phyloP scores from a whole-genome alignment of 1,284 basidiomycete species.

The Apiotrichum akiyoshidainum region DNA sequence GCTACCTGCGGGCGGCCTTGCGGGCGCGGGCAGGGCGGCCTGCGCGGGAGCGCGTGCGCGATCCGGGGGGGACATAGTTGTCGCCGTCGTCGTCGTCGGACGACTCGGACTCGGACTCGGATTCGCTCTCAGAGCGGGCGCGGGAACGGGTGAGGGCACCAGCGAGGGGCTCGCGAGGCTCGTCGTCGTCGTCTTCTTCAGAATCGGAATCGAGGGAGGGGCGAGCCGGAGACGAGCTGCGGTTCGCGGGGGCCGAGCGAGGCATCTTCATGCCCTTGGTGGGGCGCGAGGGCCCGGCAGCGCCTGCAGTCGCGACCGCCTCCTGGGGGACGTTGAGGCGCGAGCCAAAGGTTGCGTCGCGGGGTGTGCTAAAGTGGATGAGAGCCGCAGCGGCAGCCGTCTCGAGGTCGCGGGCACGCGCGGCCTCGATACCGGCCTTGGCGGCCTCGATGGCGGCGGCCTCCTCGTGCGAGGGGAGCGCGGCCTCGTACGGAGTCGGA shows the following conservation, averaged over 20 bases:
- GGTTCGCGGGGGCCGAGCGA: neutral
- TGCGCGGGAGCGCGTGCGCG: too few species aligned
- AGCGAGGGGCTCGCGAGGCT: too few species aligned
- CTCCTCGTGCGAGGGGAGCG: neutral
- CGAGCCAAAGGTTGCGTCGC: neutral
- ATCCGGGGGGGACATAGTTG: too few species aligned
- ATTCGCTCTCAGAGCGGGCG: too few species aligned
- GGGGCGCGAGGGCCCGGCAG: neutral
- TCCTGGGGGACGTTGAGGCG: neutral
- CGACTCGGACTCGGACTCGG: too few species aligned
- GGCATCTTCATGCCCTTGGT: conserved; percentile 1
- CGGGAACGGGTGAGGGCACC: too few species aligned
- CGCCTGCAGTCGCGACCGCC: neutral
- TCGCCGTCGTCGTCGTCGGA: too few species aligned
- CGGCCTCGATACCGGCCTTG: neutral
- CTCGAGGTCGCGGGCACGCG: neutral
- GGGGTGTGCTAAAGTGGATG: neutral
- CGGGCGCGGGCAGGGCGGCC: too few species aligned
- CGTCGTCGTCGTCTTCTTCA: neutral
- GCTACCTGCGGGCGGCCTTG: too few species aligned
- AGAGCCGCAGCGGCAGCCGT: neutral
- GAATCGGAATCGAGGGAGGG: neutral
- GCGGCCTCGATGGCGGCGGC: neutral
- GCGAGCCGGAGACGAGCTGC: neutral
- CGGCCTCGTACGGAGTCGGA: too few species aligned